Evolutionary conservation across 352 stramenopile genomes (phyloP), one percentile per base, ranked within the genome.

Genomic region (Pythium diclinum): DNA sequence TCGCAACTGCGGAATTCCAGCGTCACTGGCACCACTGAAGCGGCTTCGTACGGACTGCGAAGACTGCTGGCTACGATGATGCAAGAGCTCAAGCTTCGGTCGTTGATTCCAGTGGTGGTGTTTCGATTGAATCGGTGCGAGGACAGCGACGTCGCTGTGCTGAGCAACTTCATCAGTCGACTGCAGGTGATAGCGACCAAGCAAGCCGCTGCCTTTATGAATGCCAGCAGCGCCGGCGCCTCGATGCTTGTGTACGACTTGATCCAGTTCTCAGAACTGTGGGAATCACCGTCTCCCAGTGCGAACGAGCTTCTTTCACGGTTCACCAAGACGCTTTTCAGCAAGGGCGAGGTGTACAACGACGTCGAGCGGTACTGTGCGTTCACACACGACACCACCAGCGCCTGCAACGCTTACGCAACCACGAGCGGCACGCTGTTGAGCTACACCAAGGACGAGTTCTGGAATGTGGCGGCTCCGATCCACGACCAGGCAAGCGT

Each of bases 241-340:
- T 74, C 74, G 3, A 68, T 81, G 51, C 59, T 91, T 17, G 56
- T 91, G 21, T 83, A 77, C 61, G 80, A 79, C 9, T 58, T 92
- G 19, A 85, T 89, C 60, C 67, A 76, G 49, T 91, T 91, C 59
- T 92, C 78, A 13, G 85, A 94, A 63, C 68, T 94, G 25, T 94
- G 85, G 85, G 83, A 94, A 33, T 48, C 33, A 0, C 83, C 83
- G 3, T 69, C 80, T 23, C 79, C 81, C 1, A 75, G 75, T 46
- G 63, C 81, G 33, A 65, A 62, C 0, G 63, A 77, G 53, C 62
- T 94, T 13, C 64, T 76, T 25, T 34, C 68, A 19, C 69, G 79
- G 9, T 92, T 91, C 58, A 80, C 65, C 10, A 61, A 78, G 17
- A 58, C 72, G 38, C 64, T 69, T 10, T 80, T 91, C 46, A 86